phyloP scores from a whole-genome alignment of 192 early-diverging fungal species.

The Umbelopsis sp. region DNA sequence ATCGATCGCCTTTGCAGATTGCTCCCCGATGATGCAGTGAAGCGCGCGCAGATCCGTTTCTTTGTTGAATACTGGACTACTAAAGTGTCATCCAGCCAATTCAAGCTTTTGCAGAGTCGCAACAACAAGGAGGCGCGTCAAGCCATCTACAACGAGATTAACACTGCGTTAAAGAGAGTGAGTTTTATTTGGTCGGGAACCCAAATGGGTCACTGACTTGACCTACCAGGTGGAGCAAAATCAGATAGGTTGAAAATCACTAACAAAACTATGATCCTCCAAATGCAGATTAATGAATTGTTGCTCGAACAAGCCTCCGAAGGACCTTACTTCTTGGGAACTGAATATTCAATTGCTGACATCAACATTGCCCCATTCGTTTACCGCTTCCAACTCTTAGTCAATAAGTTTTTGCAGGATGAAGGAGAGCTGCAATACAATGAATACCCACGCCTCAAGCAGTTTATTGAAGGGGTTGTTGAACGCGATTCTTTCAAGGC shows the following conservation, averaged over 20 bases:
- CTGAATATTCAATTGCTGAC: slow-evolving; percentile 52
- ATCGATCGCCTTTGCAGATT: slow-evolving; percentile 33
- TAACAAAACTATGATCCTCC: not conserved
- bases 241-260: no score
- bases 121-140: slow-evolving; percentile 29
- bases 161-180: slow-evolving; percentile 31
- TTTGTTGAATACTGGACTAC: slow-evolving; percentile 47
- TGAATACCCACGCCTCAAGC: not conserved
- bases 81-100: slow-evolving; percentile 29
- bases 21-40: slow-evolving; percentile 46
- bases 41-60: slow-evolving; percentile 46
- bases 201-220: not conserved
- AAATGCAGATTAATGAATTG: slow-evolving; percentile 43
- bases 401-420: slow-evolving; percentile 17
- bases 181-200: not conserved
- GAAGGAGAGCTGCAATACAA: not conserved
- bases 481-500: slow-evolving; percentile 18
- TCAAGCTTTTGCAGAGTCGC: slow-evolving; percentile 29
- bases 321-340: slow-evolving; percentile 52
- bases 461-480: not conserved
- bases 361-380: slow-evolving; percentile 48
- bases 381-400: slow-evolving; percentile 33
- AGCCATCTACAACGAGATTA: slow-evolving; percentile 30
- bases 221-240: not conserved
- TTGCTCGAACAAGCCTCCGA: slow-evolving; percentile 32